A percentile compares a stretch with the other conserved stretches of the same genome.
These are phyloP conservation scores for Saccharata proteae DNA, from an alignment of 2,329 filamentous ascomycete genomes.

Conservation along the genomic window DNA sequence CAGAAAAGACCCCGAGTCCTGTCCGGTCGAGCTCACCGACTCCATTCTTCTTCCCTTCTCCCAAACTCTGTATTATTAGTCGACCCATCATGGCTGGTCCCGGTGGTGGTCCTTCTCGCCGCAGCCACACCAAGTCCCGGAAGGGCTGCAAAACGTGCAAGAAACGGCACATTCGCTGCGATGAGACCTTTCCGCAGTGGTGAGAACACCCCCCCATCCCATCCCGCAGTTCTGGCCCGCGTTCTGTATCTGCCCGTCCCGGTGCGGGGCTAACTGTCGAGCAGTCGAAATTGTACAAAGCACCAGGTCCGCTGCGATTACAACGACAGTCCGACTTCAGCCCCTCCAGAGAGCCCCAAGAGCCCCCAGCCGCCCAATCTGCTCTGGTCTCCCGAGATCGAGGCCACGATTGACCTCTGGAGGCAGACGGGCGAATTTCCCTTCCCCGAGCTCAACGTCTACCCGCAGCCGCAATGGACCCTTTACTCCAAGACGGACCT, in stretches of 20 bases:
- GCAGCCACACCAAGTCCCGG: conserved; percentile 95
- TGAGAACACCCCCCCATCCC: conserved; percentile 32
- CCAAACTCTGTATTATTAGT: not conserved
- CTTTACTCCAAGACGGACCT: conserved; percentile 66
- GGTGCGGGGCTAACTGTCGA: conserved; percentile 12
- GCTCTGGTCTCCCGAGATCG: conserved; percentile 77
- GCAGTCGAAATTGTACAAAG: conserved; percentile 93
- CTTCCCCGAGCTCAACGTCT: conserved; percentile 69
- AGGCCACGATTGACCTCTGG: conserved; percentile 72
- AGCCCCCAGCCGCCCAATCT: conserved; percentile 48
- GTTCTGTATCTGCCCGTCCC: conserved; percentile 4
- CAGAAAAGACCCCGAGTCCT: not conserved
- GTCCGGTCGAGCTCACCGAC: not conserved
- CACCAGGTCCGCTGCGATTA: conserved; percentile 98
- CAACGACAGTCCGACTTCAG: conserved; percentile 68
- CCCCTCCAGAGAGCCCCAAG: conserved; percentile 41
- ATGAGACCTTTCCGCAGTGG: conserved; percentile 97
- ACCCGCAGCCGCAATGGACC: conserved; percentile 60
- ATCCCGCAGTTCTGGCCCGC: not conserved
- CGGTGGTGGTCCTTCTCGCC: conserved; percentile 80
- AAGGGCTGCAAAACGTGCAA: conserved; percentile 99
- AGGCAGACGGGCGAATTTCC: conserved; percentile 73
- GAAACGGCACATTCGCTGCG: conserved; percentile 90
- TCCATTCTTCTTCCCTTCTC: conserved; percentile 5
- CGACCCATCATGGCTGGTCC: conserved; percentile 66